Evolutionary conservation across 805 yeast genomes (phyloP), one percentile per base, ranked within the genome.

Genomic region (Yarrowia divulgata): DNA sequence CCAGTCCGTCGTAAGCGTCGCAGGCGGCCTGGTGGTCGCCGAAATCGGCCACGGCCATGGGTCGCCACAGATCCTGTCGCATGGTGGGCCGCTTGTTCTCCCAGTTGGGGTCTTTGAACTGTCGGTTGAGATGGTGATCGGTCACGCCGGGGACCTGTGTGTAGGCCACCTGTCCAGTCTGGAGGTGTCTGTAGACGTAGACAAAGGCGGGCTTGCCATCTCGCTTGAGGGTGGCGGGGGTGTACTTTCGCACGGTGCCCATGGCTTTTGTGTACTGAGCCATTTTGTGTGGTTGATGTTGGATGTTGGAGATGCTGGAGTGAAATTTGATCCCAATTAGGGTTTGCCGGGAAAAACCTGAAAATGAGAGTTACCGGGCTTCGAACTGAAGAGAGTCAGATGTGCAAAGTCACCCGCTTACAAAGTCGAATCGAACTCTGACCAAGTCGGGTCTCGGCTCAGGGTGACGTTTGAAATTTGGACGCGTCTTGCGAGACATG

Each of bases 21-120:
- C 87, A 85, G 1, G 97, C 91, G 52, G 83, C 79, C 63, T 87
- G 88, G 75, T 88, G 87, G 66, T 78, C 78, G 48, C 82, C 81
- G 72, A 90, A 85, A 71, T 86, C 86, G 0, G 91, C 93, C 52
- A 93, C 95, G 55, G 95, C 91, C 91, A 94, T 86, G 67, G 93
- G 85, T 74, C 94, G 84, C 98, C 98, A 93, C 64, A 93, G 82
- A 78, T 93, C 98, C 74, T 88, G 84, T 80, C 98, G 87, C 73
- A 87, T 82, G 46, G 86, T 81, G 4, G 98, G 98, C 74, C 84
- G 85, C 75, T 90, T 84, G 81, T 93, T 92, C 76, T 91, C 90
- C 96, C 97, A 91, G 81, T 92, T 91, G 55, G 97, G 96, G 75
- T 91, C 84, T 71, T 84, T 84, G 77, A 90, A 91, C 80, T 89